Base-by-base conservation (phyloP, 2,329 filamentous ascomycete species). In the Talaromyces amestolkiae region DNA sequence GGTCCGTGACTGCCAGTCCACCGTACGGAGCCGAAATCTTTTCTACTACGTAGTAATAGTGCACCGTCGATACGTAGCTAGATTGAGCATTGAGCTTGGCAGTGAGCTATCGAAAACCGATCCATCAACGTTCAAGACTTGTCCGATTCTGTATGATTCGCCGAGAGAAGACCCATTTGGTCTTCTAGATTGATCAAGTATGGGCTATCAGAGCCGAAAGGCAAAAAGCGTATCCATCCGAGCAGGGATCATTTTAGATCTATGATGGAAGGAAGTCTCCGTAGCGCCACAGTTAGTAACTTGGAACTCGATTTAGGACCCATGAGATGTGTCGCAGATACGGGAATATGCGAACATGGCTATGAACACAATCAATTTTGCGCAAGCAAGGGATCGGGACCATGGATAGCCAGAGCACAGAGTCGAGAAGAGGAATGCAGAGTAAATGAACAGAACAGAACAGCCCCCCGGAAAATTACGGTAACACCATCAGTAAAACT, bases 241-340 rank as follows among this genome's bases (percentile, higher is more conserved):
- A 37, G 24, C 58, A 61, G 54, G 39, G 54, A 61, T 51, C 33
- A 37, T 49, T 61, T 65, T 63, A 56, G 27, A 56, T 56, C 51
- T 45, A 39, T 54, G 60, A 56, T 22, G 11, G 53, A 17, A 22
- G 31, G 13, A 27, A 24, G 51, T 35, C 51, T 56, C 51, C 31
- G 31, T 19, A 10, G 31, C 53, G 53, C 53, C 53, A 54, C 17
- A 19, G 31, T 11, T 35, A 33, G 27, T 27, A 35, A 33, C 27
- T 35, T 33, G 49, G 15, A 19, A 37, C 31, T 35, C n/a, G 31
- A 35, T 35, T 8, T 33, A 11, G 8, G 31, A 35, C 53, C 33
- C 31, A 17, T 24, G 53, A 39, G 24, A 24, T 56, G 53, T 24
- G 2, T 56, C 53, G 10, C 53, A 31, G 24, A 27, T n/a, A 33